phyloP scores from a whole-genome alignment of 441 rosid species.

The Corymbia citriodora region DNA sequence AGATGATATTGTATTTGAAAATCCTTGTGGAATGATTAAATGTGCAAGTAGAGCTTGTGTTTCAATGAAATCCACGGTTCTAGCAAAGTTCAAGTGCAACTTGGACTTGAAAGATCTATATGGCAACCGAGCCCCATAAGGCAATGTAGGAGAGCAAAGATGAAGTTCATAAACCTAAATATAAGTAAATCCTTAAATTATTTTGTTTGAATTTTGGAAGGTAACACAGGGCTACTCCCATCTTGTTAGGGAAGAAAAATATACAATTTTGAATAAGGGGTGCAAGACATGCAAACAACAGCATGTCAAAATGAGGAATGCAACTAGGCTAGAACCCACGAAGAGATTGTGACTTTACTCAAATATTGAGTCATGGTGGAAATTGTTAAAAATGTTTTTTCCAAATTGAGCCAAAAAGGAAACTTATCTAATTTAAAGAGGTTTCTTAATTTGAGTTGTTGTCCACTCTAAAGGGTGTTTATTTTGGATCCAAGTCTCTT shows the following conservation, averaged over 20 bases:
- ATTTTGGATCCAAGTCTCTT: background rate
- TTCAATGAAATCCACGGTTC: background rate
- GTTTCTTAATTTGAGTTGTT: background rate
- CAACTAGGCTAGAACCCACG: background rate
- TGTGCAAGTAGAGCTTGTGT: background rate
- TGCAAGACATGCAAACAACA: too few species aligned
- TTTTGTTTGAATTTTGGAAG: too few species aligned
- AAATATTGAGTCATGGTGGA: background rate
- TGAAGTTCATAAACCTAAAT: background rate
- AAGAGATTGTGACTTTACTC: background rate
- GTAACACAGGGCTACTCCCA: too few species aligned
- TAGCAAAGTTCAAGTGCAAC: background rate
- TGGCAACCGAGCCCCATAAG: background rate
- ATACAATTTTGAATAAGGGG: too few species aligned
- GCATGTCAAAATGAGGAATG: too few species aligned
- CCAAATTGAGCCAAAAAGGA: background rate
- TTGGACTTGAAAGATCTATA: background rate
- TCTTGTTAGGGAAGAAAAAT: too few species aligned
- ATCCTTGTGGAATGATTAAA: background rate
- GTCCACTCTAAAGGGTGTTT: background rate
- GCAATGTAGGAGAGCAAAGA: background rate
- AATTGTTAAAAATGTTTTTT: background rate
- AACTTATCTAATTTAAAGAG: too few species aligned
- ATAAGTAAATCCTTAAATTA: too few species aligned
- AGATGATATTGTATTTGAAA: background rate